These are phyloP conservation scores for Eremothecium coryli DNA, from an alignment of 1,139 yeast genomes.

Conservation along the genomic window DNA sequence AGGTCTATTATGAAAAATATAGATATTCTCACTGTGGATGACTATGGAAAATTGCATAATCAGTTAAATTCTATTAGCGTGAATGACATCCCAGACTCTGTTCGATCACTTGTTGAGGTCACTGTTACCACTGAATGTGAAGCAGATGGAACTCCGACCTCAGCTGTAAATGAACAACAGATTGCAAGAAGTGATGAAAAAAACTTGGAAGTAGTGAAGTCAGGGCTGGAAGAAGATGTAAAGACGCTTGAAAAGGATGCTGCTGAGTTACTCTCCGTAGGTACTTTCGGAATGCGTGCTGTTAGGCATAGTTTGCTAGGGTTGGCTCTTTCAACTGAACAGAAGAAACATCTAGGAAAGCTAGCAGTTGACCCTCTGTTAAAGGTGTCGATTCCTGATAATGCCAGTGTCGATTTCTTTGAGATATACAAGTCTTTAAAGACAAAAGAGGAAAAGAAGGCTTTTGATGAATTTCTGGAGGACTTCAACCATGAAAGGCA, in stretches of 20 bases:
- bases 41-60: constrained; percentile 33
- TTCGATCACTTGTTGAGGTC: constrained; percentile 31
- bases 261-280: constrained; percentile 54
- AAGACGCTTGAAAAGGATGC: constrained; percentile 44
- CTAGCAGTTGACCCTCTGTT: constrained; percentile 34
- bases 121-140: constrained; percentile 1
- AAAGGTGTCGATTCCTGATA: constrained; percentile 27
- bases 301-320: constrained; percentile 75
- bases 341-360: constrained; percentile 32
- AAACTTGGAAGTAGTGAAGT: too few species aligned
- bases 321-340: constrained; percentile 32
- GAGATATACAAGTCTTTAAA: constrained; percentile 47
- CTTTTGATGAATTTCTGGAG: constrained; percentile 60
- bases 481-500: constrained; percentile 68
- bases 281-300: constrained; percentile 70
- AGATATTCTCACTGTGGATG: constrained; percentile 63
- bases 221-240: constrained; percentile 19
- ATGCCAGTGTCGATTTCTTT: constrained; percentile 50
- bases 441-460: constrained; percentile 42
- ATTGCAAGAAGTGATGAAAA: not conserved
- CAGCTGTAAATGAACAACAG: not conserved
- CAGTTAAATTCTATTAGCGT: constrained; percentile 14
- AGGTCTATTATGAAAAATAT: constrained; percentile 48
- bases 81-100: constrained; percentile 21
- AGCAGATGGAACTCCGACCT: not conserved